Evolutionary conservation across 331 rosid genomes (phyloP), one percentile per base, ranked within the genome.

Genomic region (Prunus yedoensis): DNA sequence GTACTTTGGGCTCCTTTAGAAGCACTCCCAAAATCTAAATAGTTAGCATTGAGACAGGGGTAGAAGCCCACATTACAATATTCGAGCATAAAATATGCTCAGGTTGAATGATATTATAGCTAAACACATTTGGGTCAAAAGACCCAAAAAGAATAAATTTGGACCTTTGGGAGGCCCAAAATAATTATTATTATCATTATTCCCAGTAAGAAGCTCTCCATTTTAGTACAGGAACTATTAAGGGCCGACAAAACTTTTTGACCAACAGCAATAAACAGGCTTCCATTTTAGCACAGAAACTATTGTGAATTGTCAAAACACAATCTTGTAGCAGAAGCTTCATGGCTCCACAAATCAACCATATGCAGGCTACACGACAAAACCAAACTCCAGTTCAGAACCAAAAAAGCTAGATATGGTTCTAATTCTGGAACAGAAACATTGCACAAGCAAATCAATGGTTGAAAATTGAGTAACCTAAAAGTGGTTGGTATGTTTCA

Each of bases 351-450:
- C 57, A 41, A 78, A 61, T 47, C 76, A 18, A 8, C 43, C 53
- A 53, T 9, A 61, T 53, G 81, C 59, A 78, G 64, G 50, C 56
- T 41, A 71, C 14, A 71, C 59, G 82, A 78, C 72, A 66, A 78
- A 63, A 63, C 38, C 41, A 64, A 50, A 43, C 28, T 65, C 41
- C 73, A 28, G 61, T 71, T 71, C 46, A 62, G 41, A 35, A 14
- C 52, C 8, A 18, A 69, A 70, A 52, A 49, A 35, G 21, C 11
- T 53, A 41, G 10, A 43, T n/a, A 41, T 61, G 30, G 45, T 49
- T 43, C 8, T 27, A 57, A 21, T 38, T 38, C 43, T 38, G 7
- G 6, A 27, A n/a, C 28, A 67, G 46, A 25, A 67, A 49, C 49
- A 67, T 76, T 70, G 47, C 58, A 16, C 47, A 66, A 66, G 32